A percentile compares a stretch with the other conserved stretches of the same genome.
These are phyloP conservation scores for Candida orba DNA, from an alignment of 805 yeast species.

Conservation along the genomic window DNA sequence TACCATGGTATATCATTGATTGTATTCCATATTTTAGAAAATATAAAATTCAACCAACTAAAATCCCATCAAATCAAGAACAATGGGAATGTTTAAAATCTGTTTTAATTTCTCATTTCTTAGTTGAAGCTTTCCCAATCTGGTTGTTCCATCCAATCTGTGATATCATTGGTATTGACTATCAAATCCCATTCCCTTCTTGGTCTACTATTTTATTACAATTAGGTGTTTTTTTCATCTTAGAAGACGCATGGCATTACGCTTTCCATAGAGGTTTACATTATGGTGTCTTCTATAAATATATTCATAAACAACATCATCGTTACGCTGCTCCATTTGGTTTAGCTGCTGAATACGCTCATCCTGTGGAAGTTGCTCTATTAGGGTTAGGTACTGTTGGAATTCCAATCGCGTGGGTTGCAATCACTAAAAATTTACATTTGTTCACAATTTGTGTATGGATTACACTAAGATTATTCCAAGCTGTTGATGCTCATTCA, in stretches of 20 bases:
- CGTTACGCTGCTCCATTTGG: conserved; percentile 97
- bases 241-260: conserved; percentile 95
- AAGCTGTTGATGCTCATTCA: conserved; percentile 95
- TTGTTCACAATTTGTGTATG: conserved; percentile 79
- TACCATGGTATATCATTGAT: conserved; percentile 89
- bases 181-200: conserved; percentile 78
- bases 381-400: conserved; percentile 95
- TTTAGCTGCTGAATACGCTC: conserved; percentile 93
- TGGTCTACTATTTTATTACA: conserved; percentile 51
- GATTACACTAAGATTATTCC: conserved; percentile 82
- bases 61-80: conserved; percentile 68
- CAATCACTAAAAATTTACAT: conserved; percentile 68
- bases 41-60: conserved; percentile 83
- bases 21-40: conserved; percentile 73
- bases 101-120: conserved; percentile 75
- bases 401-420: conserved; percentile 78
- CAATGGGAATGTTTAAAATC: conserved; percentile 88
- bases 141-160: conserved; percentile 95
- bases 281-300: conserved; percentile 78
- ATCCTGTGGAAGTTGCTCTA: conserved; percentile 86
- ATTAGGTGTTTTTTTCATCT: conserved; percentile 66
- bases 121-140: conserved; percentile 91
- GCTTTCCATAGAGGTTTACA: conserved; percentile 89
- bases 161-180: conserved; percentile 64
- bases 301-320: conserved; percentile 94